Evolutionary conservation across 805 yeast species (phyloP), one percentile per base, ranked within the genome.

Genomic region (Starmerella lactis-condensi): DNA sequence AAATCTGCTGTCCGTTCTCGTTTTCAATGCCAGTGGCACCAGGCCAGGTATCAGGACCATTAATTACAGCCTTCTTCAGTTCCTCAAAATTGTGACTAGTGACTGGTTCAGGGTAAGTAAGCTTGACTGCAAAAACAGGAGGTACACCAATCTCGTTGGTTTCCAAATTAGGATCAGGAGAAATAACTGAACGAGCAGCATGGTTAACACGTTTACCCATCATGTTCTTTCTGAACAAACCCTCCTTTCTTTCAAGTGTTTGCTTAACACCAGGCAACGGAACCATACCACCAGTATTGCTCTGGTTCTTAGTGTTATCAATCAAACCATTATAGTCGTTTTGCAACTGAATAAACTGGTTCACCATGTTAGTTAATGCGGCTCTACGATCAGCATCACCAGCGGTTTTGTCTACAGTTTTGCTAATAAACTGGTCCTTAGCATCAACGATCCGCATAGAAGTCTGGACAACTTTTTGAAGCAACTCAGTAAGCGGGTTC

Each of bases 191-290:
- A 60, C 99, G 81, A 31, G 98, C 98, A 32, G 96, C 94, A 50
- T 79, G 85, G 55, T 89, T 91, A 37, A 89, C 99, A 64, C 99
- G 82, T 65, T 89, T 89, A 57, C 99, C 99, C 98, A 89, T 89
- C 49, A 89, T 62, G 51, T 89, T 89, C 21, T 26, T 26, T 12
- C 29, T 6, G 65, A 85, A 85, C 42, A 85, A 64, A 53, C 99
- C 99, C 58, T 89, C 99, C 54, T 89, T 89, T 72, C 89, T 85
- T 57, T 89, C 99, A 50, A 89, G 64, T 8, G 93, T 92, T 62
- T 89, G 98, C 54, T 89, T 89, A 48, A 89, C 71, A 61, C 99
- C 99, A 2, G 99, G 99, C 24, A 69, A 67, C 17, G 94, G 83
- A 30, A 68, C 57, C 40, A 72, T 69, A 9, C 75, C 71, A 16